Base-by-base conservation (phyloP, 768 basidiomycete species). In the Tricholoma furcatifolium region DNA sequence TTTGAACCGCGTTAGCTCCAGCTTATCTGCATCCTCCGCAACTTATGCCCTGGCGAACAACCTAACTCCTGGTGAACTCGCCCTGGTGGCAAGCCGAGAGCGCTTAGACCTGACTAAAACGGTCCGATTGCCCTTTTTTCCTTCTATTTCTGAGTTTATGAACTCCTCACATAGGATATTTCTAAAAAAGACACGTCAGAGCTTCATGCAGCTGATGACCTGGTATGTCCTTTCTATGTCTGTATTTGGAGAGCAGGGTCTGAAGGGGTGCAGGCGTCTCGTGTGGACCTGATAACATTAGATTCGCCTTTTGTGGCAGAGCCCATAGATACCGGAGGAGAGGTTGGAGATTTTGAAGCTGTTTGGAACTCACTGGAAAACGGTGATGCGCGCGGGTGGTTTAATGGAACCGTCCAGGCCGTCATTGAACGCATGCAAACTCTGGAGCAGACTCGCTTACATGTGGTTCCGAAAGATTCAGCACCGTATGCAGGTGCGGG, bases 301-400 rank as follows among this genome's bases (percentile, higher is more conserved):
- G 88, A 92, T 64, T 82, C 85, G 1, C 86, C 88, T 2, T 85
- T 85, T 68, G 70, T 81, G 39, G 64, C 74, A 7, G 84, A 85
- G 54, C 72, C 74, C 20, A 35, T 59, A 20, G 65, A 63, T 4
- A 24, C 7, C 4, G 14, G 45, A 35, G 21, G 54, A 44, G 39
- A 50, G 14, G 51, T 39, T 36, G 56, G 60, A n/a, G 75, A 80
- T 50, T 88, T 91, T 60, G 75, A 79, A 58, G 64, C 50, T 14
- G 63, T 70, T 2, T 93, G 90, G 91, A 74, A 82, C 45, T 61
- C 70, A 2, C 69, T 82, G 38, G 72, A 76, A 48, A 70, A 69
- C 44, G 65, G 65, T 43, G 72, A 72, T 61, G 65, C 71, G 30
- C 79, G 88, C 47, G 90, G 90, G 12, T 92, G 90, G 90, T 86